A percentile compares a stretch with the other conserved stretches of the same genome.
Conservation (phyloP, 1,284 basidiomycete genomes). For the Calocybe gambosa region DNA sequence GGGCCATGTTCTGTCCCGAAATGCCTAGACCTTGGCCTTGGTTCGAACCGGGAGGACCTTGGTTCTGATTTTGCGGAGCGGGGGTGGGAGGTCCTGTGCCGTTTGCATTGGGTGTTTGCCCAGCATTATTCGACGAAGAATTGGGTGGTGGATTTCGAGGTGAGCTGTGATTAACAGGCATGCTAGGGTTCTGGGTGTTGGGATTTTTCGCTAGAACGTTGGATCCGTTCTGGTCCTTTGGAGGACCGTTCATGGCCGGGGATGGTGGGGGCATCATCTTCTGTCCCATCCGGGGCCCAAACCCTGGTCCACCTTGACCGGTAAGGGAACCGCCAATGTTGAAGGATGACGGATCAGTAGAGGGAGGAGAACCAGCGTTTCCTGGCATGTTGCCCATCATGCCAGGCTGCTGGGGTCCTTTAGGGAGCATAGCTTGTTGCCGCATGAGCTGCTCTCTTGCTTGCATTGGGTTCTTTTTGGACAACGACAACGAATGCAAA, state of each 20-base stretch:
- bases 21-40: not conserved
- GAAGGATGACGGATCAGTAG: constrained; percentile 26
- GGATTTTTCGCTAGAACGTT: constrained; percentile 10
- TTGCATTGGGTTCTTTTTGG: constrained; percentile 12
- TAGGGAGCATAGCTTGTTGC: constrained; percentile 15
- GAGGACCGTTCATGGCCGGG: constrained; percentile 34
- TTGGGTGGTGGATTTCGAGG: constrained; percentile 37
- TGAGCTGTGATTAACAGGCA: constrained; percentile 29
- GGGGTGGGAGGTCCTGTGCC: constrained; percentile 47
- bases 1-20: constrained; percentile 27
- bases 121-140: constrained; percentile 15
- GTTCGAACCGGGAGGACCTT: constrained; percentile 15
- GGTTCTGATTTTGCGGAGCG: constrained; percentile 22
- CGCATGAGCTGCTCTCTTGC: constrained; percentile 14
- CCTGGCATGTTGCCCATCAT: constrained; percentile 17
- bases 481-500: not conserved
- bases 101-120: constrained; percentile 24
- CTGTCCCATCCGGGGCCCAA: constrained; percentile 20
- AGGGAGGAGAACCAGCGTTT: constrained; percentile 29
- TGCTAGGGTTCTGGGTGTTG: constrained; percentile 19
- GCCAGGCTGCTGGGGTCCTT: constrained; percentile 17
- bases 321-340: constrained; percentile 20
- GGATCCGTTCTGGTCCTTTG: constrained; percentile 32
- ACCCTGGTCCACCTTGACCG: constrained; percentile 25
- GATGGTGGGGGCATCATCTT: constrained; percentile 38